Base-by-base conservation (phyloP, 805 yeast species). In the Alloascoidea africana region DNA sequence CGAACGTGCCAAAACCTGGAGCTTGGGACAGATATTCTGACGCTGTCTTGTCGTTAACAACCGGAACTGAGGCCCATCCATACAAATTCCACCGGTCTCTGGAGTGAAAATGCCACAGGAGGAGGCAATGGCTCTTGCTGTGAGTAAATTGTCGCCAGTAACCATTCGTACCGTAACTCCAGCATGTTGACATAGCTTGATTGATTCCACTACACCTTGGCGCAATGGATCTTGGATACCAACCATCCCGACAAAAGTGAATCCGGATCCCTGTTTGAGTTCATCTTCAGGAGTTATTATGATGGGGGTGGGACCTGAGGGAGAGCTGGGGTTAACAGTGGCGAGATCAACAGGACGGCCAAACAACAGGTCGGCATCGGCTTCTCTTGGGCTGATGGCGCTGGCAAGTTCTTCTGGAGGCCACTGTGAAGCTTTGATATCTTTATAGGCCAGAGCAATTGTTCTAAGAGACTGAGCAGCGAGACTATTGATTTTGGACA, bases 111-210 rank as follows among this genome's bases (percentile, higher is more conserved):
- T 91, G 41, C 87, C 84, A 62, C 97, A 91, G 39, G 77, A 78
- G 42, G 68, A 62, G 2, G 96, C 85, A 46, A 91, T 91, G 0
- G 97, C 93, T 45, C 72, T 75, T 3, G 98, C 99, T 2, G 99
- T 91, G 34, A 75, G 60, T 41, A 89, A 55, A 52, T 89, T 89
- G 56, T 91, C 99, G 56, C 99, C 99, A 15, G 99, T 91, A 35
- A 91, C 96, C 98, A 91, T 91, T 47, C 96, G 70, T 14, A 91
- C 97, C 16, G 80, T 71, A 17, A 91, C 97, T 40, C 98, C 97
- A 1, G 98, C 97, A 27, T 63, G 63, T 47, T 73, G 76, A 60
- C 98, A 91, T 51, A 80, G 79, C 32, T 66, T 63, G 18, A 91
- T 95, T 1, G 98, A 94, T 33, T 78, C 76, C n/a, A 74, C 68